Evolutionary conservation across 1,139 yeast species (phyloP).

Genomic region (Diutina pseudorugosa): DNA sequence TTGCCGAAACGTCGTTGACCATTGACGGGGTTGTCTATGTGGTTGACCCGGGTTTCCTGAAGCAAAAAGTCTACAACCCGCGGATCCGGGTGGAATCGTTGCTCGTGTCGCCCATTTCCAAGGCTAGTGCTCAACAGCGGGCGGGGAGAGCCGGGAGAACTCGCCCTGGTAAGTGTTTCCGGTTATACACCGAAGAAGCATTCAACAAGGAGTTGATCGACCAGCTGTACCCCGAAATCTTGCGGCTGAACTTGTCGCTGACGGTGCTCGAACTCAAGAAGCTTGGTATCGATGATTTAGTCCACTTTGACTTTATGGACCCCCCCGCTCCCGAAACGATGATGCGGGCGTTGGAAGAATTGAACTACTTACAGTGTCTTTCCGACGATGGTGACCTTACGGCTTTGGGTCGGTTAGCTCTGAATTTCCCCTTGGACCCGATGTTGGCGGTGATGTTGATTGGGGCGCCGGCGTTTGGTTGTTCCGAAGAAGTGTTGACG

Average conservation of each 20-base stretch:
- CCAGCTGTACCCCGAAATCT: slow-evolving; percentile 91
- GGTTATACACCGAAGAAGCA: slow-evolving; percentile 94
- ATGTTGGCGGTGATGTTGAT: slow-evolving; percentile 88
- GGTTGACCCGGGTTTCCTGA: slow-evolving; percentile 94
- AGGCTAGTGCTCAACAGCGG: slow-evolving; percentile 95
- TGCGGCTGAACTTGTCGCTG: slow-evolving; percentile 80
- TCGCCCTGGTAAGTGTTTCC: slow-evolving; percentile 94
- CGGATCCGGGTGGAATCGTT: slow-evolving; percentile 91
- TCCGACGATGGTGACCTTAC: slow-evolving; percentile 91
- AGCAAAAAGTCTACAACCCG: slow-evolving; percentile 94
- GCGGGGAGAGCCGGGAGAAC: slow-evolving; percentile 99
- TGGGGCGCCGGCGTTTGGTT: slow-evolving; percentile 71
- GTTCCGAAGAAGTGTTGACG: slow-evolving; percentile 81
- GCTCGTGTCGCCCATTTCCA: slow-evolving; percentile 90
- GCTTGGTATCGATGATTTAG: slow-evolving; percentile 89
- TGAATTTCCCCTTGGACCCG: slow-evolving; percentile 93
- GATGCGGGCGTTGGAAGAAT: slow-evolving; percentile 97
- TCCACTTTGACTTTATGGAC: slow-evolving; percentile 97
- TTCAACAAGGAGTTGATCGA: slow-evolving; percentile 88
- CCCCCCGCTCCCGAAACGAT: slow-evolving; percentile 99
- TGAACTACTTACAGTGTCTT: slow-evolving; percentile 79
- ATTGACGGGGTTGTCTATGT: slow-evolving; percentile 96
- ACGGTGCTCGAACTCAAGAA: slow-evolving; percentile 90
- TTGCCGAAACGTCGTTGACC: slow-evolving; percentile 95
- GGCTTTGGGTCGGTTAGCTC: slow-evolving; percentile 76